Evolutionary conservation across 345 rosid species (phyloP).

Genomic region (Odontarrhena argentea): DNA sequence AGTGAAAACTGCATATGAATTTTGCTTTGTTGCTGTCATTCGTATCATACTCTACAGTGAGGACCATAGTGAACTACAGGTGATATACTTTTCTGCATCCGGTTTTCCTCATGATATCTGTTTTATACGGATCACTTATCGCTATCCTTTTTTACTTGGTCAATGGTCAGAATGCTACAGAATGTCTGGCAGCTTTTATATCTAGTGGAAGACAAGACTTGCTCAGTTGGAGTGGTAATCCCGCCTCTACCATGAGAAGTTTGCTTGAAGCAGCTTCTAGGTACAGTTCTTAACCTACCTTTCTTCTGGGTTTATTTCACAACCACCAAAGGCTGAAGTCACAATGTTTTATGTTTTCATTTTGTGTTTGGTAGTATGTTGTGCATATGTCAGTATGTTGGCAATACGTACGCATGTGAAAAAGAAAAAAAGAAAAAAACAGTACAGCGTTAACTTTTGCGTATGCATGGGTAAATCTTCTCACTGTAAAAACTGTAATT

Average conservation of each 20-base stretch:
- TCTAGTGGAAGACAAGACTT: constrained; percentile 72
- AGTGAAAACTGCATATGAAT: constrained; percentile 66
- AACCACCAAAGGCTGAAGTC: constrained; percentile 23
- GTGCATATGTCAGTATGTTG: constrained; percentile 26
- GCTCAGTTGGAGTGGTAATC: constrained; percentile 82
- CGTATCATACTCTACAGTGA: constrained; percentile 74
- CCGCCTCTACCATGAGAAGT: constrained; percentile 76
- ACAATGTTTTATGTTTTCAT: constrained; percentile 14
- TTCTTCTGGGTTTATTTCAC: constrained; percentile 19
- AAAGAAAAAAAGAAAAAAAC: neutral
- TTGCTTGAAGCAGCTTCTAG: constrained; percentile 95
- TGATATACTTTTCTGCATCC: constrained; percentile 26
- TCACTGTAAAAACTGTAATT: constrained; percentile 16
- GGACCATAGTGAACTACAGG: constrained; percentile 97
- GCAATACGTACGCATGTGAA: constrained; percentile 21
- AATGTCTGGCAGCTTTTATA: constrained; percentile 84
- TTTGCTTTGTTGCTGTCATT: constrained; percentile 78
- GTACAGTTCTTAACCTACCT: constrained; percentile 41
- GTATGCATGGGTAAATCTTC: constrained; percentile 7
- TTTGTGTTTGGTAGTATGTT: constrained; percentile 20
- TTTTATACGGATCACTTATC: constrained; percentile 27
- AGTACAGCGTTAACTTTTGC: constrained; percentile 5
- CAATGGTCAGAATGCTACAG: constrained; percentile 88
- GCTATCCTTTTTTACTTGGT: constrained; percentile 39
- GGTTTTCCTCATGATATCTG: constrained; percentile 23